phyloP scores from a whole-genome alignment of 2,329 filamentous ascomycete species.

The Fusarium secorum region DNA sequence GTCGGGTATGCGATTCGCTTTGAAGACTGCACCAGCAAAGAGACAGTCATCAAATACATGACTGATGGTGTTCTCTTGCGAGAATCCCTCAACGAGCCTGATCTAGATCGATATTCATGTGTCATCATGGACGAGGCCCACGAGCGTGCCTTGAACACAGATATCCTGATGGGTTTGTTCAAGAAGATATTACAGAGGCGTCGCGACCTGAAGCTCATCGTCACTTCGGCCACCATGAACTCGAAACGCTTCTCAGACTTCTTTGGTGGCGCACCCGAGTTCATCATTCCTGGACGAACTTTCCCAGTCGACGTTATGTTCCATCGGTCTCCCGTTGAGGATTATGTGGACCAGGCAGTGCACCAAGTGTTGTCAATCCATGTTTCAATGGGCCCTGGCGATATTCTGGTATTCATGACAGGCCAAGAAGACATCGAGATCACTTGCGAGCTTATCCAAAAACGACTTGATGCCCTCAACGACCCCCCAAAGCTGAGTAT shows the following conservation, averaged over 20 bases:
- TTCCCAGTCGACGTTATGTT: conserved; percentile 98
- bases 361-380: conserved; percentile 96
- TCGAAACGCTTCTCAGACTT: conserved; percentile 95
- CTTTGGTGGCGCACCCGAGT: conserved; percentile 94
- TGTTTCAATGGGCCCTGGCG: conserved; percentile 89
- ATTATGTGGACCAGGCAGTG: conserved; percentile 96
- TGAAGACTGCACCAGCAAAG: conserved; percentile 95
- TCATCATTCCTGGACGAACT: conserved; percentile 92
- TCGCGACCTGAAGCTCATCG: conserved; percentile 92
- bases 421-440: conserved; percentile 98
- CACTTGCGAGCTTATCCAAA: conserved; percentile 91
- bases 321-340: conserved; percentile 91
- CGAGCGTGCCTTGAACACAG: conserved; percentile 94
- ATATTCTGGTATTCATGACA: conserved; percentile 99
- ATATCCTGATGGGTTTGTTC: conserved; percentile 96
- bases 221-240: conserved; percentile 99
- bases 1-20: conserved; percentile 99
- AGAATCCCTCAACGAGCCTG: conserved; percentile 90
- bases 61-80: conserved; percentile 94
- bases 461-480: conserved; percentile 86
- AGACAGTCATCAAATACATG: conserved; percentile 99
- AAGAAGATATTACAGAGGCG: conserved; percentile 94
- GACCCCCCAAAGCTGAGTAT: conserved; percentile 95
- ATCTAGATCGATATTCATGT: conserved; percentile 95
- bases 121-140: conserved; percentile 99